These are phyloP conservation scores for Talaromyces adpressus DNA, from an alignment of 495 filamentous ascomycete genomes.

Conservation along the genomic window DNA sequence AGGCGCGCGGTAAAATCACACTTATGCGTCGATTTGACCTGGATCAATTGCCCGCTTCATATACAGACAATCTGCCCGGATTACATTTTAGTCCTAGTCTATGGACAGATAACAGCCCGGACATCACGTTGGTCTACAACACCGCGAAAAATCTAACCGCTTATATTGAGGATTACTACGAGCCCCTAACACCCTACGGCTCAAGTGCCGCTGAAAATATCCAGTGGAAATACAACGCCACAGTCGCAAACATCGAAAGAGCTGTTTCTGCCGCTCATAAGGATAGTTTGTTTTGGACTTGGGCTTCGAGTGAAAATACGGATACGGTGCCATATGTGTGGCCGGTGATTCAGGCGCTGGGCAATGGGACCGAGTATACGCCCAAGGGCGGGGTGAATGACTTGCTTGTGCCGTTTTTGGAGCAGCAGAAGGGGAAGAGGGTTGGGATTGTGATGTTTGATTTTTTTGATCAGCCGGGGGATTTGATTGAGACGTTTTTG, in stretches of 20 bases:
- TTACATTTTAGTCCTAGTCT: slow-evolving; percentile 32
- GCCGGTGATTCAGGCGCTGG: slow-evolving; percentile 41
- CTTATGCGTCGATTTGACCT: slow-evolving; percentile 36
- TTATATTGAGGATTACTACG: slow-evolving; percentile 40
- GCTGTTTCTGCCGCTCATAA: slow-evolving; percentile 17
- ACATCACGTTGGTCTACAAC: slow-evolving; percentile 30
- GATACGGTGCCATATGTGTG: slow-evolving; percentile 32
- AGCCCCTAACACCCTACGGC: slow-evolving; percentile 18
- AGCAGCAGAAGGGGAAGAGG: slow-evolving; percentile 18
- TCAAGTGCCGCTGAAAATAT: slow-evolving; percentile 28
- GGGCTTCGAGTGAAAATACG: slow-evolving; percentile 37
- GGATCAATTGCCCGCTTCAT: slow-evolving; percentile 22
- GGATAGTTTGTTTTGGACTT: slow-evolving; percentile 43
- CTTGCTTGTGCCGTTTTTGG: slow-evolving; percentile 15
- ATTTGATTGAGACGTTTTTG: slow-evolving; percentile 21
- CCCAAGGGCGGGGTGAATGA: slow-evolving; percentile 32
- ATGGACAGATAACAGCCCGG: slow-evolving; percentile 30
- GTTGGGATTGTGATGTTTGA: slow-evolving; percentile 46
- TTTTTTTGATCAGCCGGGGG: slow-evolving; percentile 38
- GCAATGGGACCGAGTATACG: slow-evolving; percentile 30
- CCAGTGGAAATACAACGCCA: slow-evolving; percentile 35
- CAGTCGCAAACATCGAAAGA: slow-evolving; percentile 20
- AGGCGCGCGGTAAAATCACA: slow-evolving; percentile 35
- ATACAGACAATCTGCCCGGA: slow-evolving; percentile 25
- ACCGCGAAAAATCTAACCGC: slow-evolving; percentile 22